phyloP scores from a whole-genome alignment of 2,329 filamentous ascomycete species.

The Apiospora arundinis region DNA sequence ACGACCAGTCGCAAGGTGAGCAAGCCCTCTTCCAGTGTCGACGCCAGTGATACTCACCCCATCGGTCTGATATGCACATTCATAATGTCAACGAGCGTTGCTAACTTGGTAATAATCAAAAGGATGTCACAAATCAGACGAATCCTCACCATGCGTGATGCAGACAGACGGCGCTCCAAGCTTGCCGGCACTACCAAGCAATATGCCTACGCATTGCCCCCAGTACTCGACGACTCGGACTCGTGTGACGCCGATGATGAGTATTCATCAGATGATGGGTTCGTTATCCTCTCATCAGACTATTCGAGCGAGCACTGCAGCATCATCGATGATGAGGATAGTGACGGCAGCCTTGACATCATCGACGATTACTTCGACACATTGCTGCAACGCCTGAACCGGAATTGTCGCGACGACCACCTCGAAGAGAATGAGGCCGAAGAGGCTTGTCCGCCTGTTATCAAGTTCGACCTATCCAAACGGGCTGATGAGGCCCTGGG shows the following conservation, averaged over 20 bases:
- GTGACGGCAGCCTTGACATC: neutral
- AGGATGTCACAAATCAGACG: neutral
- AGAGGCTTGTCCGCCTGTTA: neutral
- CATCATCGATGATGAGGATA: neutral
- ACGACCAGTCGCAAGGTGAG: no score
- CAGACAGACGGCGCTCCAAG: neutral
- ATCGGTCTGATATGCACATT: no score
- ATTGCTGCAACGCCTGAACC: neutral
- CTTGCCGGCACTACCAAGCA: neutral
- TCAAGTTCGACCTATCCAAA: neutral
- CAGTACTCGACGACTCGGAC: neutral
- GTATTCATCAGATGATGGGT: neutral
- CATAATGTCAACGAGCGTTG: neutral
- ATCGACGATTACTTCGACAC: neutral
- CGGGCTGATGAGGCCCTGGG: neutral
- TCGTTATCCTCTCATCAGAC: neutral
- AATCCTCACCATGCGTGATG: neutral
- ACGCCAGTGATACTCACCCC: no score
- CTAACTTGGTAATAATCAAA: neutral
- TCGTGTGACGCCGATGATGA: neutral
- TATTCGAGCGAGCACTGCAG: neutral
- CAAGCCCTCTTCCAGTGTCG: no score
- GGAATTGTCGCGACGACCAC: no score
- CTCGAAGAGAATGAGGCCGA: neutral
- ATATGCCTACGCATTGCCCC: neutral